Evolutionary conservation across 2,329 filamentous ascomycete species (phyloP), one percentile per base, ranked within the genome.

Genomic region (Didymellaceae sp.): DNA sequence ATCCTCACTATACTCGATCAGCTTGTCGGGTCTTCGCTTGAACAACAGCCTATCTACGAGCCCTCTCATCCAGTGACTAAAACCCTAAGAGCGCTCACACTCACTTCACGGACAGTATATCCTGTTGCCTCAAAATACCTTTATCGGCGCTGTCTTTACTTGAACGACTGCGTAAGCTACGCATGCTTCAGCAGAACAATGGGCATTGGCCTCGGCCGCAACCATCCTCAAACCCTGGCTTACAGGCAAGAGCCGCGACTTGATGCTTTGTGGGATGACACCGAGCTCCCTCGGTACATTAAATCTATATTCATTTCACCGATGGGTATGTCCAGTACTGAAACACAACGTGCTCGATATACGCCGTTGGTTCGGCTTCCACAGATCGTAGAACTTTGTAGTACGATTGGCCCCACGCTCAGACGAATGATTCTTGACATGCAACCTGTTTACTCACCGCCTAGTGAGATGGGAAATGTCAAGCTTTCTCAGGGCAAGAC

Each of bases 1-100:
- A 63, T 68, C 24, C 51, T 67, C 10, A 50, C 57, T 18, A 43
- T 68, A 11, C 55, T 71, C 16, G 66, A 71, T 30, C 60, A 68
- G 43, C 56, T 71, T 10, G 59, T 67, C 10, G 55, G 48, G 5
- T 62, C 50, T 10, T 46, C 43, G 17, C 32, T 55, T 37, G 55
- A 58, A 25, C 37, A 21, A 3, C 46, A 54, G 22, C 59, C 61
- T 2, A 48, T 70, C 18, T 66, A 63, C 14, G 61, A 58, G 31
- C 44, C 52, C 10, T 59, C 61, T 5, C 46, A 55, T 20, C 30
- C 41, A 6, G 42, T 61, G 30, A 68, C 66, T 5, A 63, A 57
- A 34, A 54, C 67, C 4, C 50, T 71, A 21, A 55, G 61, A 39
- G 55, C 63, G 5, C 50, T 71, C 24, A 63, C 65, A 5, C 32